Conservation (phyloP, 352 stramenopile species). For the Phytopythium litorale region DNA sequence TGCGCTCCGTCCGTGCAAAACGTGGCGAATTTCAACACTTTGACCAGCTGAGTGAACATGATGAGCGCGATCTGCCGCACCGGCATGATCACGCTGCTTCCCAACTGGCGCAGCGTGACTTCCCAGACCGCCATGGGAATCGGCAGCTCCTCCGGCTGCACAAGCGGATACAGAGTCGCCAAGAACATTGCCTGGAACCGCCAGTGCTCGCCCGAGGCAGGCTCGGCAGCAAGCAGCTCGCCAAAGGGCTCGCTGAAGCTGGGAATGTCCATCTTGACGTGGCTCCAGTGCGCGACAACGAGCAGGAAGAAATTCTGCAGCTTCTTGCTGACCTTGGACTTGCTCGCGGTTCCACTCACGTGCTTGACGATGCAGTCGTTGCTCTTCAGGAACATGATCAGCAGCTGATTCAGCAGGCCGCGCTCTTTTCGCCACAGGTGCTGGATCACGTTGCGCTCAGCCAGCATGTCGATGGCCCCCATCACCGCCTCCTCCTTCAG, state of each 20-base stretch:
- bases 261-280: neutral
- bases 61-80: slow-evolving; percentile 53
- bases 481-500: neutral
- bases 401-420: slow-evolving; percentile 27
- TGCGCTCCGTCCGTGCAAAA: slow-evolving; percentile 1
- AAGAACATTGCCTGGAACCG: slow-evolving; percentile 78
- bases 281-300: slow-evolving; percentile 14
- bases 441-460: slow-evolving; percentile 24
- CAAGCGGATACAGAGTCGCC: slow-evolving; percentile 57
- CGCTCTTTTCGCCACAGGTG: slow-evolving; percentile 48
- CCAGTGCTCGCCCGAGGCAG: slow-evolving; percentile 48
- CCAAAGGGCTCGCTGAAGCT: neutral
- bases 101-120: slow-evolving; percentile 42
- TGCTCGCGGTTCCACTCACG: slow-evolving; percentile 41
- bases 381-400: slow-evolving; percentile 42
- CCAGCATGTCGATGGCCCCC: slow-evolving; percentile 33
- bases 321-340: slow-evolving; percentile 44
- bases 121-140: slow-evolving; percentile 43
- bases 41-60: slow-evolving; percentile 52
- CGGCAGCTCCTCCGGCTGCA: slow-evolving; percentile 42
- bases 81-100: slow-evolving; percentile 48
- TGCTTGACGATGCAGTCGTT: slow-evolving; percentile 52
- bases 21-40: slow-evolving; percentile 26
- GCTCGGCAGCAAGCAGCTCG: slow-evolving; percentile 34
- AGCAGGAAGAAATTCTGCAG: slow-evolving; percentile 51